Evolutionary conservation across 1,284 basidiomycete genomes (phyloP).

Genomic region (Austroboletus niveus): DNA sequence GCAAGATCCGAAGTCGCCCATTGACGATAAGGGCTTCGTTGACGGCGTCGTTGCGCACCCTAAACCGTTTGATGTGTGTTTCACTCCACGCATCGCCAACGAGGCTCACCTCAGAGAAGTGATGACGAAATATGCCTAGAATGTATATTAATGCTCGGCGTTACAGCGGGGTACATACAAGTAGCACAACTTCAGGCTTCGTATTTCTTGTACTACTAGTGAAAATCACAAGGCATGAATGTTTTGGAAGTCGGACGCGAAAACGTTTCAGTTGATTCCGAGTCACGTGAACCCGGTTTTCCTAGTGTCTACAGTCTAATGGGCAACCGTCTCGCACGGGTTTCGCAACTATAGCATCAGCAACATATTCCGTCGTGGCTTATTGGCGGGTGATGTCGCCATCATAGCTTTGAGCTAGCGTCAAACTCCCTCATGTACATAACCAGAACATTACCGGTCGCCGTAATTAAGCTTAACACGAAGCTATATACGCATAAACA

Average conservation of each 20-base stretch:
- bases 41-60: constrained; percentile 60
- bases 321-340: constrained; percentile 67
- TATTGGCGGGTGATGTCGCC: constrained; percentile 76
- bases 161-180: too few relatives aligned
- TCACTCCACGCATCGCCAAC: constrained; percentile 41
- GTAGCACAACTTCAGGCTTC: too few relatives aligned
- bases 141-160: constrained; percentile 1
- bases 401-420: constrained; percentile 47
- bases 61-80: constrained; percentile 51
- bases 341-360: constrained; percentile 61
- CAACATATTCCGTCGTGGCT: constrained; percentile 57
- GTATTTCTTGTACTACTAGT: too few relatives aligned
- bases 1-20: constrained; percentile 49
- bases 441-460: too few relatives aligned
- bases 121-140: constrained; percentile 26
- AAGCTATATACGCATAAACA: too few relatives aligned
- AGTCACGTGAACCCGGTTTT: background rate
- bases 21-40: constrained; percentile 57
- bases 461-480: too few relatives aligned
- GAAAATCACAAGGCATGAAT: too few relatives aligned
- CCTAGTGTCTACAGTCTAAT: constrained; percentile 32
- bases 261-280: background rate
- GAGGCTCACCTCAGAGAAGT: constrained; percentile 21
- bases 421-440: too few relatives aligned
- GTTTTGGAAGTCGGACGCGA: too few relatives aligned